Evolutionary conservation across 352 stramenopile genomes (phyloP).

Genomic region (Globisporangium yorkense): DNA sequence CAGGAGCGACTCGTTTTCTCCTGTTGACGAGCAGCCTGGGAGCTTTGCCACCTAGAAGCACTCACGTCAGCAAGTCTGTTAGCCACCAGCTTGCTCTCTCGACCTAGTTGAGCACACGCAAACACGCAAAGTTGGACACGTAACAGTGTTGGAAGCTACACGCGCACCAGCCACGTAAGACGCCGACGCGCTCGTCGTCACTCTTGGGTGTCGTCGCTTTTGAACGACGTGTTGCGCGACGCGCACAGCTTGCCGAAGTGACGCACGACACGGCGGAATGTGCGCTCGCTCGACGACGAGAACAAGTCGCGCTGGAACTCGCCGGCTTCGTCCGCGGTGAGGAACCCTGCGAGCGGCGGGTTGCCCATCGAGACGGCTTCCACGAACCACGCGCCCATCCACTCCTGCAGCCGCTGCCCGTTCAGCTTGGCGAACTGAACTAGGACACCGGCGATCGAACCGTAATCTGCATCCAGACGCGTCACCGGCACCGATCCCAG

Average conservation of each 20-base stretch:
- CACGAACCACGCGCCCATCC: slow-evolving; percentile 60
- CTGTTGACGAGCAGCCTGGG: neutral
- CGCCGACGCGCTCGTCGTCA: neutral
- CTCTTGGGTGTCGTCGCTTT: slow-evolving; percentile 22
- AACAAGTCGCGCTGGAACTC: slow-evolving; percentile 73
- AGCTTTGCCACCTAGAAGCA: neutral
- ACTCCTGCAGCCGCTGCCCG: slow-evolving; percentile 47
- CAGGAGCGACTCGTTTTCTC: slow-evolving; percentile 7
- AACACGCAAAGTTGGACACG: neutral
- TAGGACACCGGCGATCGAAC: slow-evolving; percentile 66
- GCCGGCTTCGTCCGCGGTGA: slow-evolving; percentile 48
- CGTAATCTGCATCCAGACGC: slow-evolving; percentile 76
- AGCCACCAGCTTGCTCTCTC: too few species aligned
- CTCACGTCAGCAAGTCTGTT: too few species aligned
- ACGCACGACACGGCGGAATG: slow-evolving; percentile 66
- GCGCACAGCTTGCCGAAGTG: slow-evolving; percentile 82
- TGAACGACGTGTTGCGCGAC: slow-evolving; percentile 59
- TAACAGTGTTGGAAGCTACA: slow-evolving; percentile 4
- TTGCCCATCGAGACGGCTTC: slow-evolving; percentile 27
- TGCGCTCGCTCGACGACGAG: slow-evolving; percentile 44
- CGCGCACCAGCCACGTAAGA: slow-evolving; percentile 9
- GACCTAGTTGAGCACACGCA: too few species aligned
- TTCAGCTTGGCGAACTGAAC: slow-evolving; percentile 67
- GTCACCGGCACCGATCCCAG: slow-evolving; percentile 48
- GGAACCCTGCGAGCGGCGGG: slow-evolving; percentile 46